Percentiles rank a stretch among this genome's conserved stretches.
phyloP scores from a whole-genome alignment of 164 flowering plant genomes.

The Euptelea pleiosperma region DNA sequence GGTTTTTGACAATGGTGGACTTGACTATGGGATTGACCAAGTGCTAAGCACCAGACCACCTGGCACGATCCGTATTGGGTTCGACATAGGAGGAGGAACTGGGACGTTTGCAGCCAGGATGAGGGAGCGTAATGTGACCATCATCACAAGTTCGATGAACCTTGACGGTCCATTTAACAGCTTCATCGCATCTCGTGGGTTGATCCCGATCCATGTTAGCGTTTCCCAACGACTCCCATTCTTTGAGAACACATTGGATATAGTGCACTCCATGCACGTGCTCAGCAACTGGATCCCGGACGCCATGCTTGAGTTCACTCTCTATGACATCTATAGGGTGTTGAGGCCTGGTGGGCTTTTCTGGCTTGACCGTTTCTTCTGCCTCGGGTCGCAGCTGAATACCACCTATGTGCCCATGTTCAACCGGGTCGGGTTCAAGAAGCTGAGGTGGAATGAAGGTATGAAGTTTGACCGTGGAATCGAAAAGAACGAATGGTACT shows the following conservation, averaged over 20 bases:
- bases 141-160: conserved; percentile 38
- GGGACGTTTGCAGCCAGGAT: conserved; percentile 55
- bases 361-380: conserved; percentile 56
- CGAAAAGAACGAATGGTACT: conserved; percentile 33
- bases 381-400: conserved; percentile 32
- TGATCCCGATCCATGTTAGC: conserved; percentile 35
- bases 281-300: conserved; percentile 43
- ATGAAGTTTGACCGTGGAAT: conserved; percentile 32
- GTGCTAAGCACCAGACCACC: conserved; percentile 23
- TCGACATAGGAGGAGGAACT: conserved; percentile 41
- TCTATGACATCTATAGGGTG: conserved; percentile 44
- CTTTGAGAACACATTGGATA: conserved; percentile 43
- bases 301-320: conserved; percentile 31
- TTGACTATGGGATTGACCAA: conserved; percentile 30
- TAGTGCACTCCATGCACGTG: conserved; percentile 41
- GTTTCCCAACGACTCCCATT: conserved; percentile 47
- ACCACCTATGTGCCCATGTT: conserved; percentile 30
- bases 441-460: conserved; percentile 39
- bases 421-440: conserved; percentile 30
- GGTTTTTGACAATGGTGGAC: conserved; percentile 20
- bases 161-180: conserved; percentile 40
- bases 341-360: conserved; percentile 52
- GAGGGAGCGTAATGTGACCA: conserved; percentile 46
- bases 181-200: conserved; percentile 42
- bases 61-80: conserved; percentile 34